Evolutionary conservation across 345 rosid species (phyloP).

Genomic region (Linum usitatissimum): DNA sequence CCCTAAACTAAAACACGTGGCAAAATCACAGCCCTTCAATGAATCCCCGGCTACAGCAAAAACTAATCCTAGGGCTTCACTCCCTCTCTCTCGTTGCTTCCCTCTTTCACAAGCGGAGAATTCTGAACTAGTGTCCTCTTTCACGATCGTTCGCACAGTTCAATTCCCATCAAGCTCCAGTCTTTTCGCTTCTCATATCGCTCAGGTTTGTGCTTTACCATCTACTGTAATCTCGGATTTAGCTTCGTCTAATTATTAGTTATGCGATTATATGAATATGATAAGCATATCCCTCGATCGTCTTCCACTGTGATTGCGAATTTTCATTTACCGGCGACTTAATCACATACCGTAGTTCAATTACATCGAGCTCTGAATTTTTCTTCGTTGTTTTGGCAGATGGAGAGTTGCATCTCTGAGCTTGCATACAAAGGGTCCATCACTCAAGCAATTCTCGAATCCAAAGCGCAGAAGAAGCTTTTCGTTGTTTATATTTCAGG

Average conservation of each 20-base stretch:
- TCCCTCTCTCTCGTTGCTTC: background rate
- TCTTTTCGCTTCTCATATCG: no score
- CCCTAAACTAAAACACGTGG: background rate
- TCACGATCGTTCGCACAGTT: background rate
- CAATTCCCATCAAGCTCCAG: no score
- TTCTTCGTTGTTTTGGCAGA: constrained; percentile 19
- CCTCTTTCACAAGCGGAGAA: background rate
- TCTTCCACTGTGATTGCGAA: no score
- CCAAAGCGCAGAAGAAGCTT: constrained; percentile 63
- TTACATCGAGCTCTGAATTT: background rate
- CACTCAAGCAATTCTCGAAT: constrained; percentile 59
- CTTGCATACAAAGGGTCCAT: constrained; percentile 59
- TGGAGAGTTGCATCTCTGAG: constrained; percentile 48
- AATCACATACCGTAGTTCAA: no score
- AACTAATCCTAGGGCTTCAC: background rate
- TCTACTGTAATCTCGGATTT: no score
- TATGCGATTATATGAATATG: no score
- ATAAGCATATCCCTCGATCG: no score
- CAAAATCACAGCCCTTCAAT: background rate
- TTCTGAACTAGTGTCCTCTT: background rate
- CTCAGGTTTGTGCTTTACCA: no score
- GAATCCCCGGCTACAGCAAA: background rate
- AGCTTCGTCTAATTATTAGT: no score
- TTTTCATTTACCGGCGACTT: no score
- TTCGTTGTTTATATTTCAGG: constrained; percentile 81